Base-by-base conservation (phyloP, 768 basidiomycete species). In the Mycena galopus region DNA sequence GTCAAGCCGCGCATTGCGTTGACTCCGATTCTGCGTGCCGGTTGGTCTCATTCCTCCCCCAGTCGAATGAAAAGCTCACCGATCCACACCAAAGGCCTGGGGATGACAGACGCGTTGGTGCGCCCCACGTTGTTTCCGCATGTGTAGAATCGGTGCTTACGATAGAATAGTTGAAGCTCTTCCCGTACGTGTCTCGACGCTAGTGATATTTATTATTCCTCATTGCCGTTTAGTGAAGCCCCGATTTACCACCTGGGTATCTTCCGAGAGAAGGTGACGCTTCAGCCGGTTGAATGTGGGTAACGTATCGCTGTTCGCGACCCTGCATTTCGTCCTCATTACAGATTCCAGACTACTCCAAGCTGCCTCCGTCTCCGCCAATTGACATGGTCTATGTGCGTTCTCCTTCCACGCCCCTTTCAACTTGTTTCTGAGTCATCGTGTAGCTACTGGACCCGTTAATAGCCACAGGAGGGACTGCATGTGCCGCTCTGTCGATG, bases 391-490 rank as follows among this genome's bases (percentile, higher is more conserved):
- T 96, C n/a, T 95, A 91, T 83, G 74, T 72, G 55, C 37, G 58
- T 32, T 9, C 27, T 56, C 25, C 8, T 42, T 19, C 21, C 8
- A 19, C n/a, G n/a, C n/a, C n/a, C n/a, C n/a, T 7, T 32, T 51
- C 39, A 39, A 21, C 21, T 47, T 21, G 8, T 17, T 25, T 25
- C n/a, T 39, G 10, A 60, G 8, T 4, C 33, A 5, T 19, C 21
- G 14, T 32, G 39, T 50, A 75, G 74, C 84, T 99, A 27, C 86
- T 98, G 33, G 97, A 99, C 76, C 97, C 97, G 21, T 83, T 98
- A 35, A 92, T 98, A 77, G 97, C 97, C 0, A 98, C 97, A 3
- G 97, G 96, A 62, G 94, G 96, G 14, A 98, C 97, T 5, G 96
- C 94, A 3, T 88, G 89, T 73, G 96, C 97, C 21, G 97, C 97